These are phyloP conservation scores for Wallacemonas sp. DNA, from an alignment of 208 protist species.

Conservation along the genomic window DNA sequence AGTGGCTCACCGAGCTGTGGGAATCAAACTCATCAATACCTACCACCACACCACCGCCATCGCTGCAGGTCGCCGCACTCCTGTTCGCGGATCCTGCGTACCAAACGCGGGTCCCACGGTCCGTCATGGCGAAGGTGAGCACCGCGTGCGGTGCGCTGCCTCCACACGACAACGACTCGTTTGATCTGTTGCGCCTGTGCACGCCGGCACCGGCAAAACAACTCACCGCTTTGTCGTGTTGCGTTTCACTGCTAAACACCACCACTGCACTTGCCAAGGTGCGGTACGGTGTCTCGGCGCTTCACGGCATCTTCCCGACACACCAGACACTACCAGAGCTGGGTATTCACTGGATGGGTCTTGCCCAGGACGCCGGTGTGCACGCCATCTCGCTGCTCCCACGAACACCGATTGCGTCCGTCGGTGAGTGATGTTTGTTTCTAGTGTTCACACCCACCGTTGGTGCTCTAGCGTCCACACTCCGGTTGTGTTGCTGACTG, in stretches of 20 bases:
- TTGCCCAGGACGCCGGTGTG: neutral
- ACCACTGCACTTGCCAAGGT: too few relatives aligned
- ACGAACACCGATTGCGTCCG: neutral
- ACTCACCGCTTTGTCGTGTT: too few relatives aligned
- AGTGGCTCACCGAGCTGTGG: neutral
- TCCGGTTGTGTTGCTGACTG: too few relatives aligned
- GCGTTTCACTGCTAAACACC: too few relatives aligned
- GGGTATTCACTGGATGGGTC: neutral
- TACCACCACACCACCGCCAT: neutral
- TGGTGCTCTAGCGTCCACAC: too few relatives aligned
- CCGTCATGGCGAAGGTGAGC: neutral
- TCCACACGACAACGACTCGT: neutral
- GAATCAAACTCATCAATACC: neutral
- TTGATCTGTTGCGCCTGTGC: too few relatives aligned
- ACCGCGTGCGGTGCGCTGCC: neutral
- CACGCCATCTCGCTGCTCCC: neutral
- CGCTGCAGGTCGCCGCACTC: neutral
- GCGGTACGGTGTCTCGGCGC: neutral
- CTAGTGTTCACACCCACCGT: neutral
- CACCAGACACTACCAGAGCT: neutral
- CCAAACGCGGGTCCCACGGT: neutral
- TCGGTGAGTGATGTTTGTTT: neutral
- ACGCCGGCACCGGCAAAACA: too few relatives aligned
- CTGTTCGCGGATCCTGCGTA: neutral
- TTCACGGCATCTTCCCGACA: neutral